Conservation (phyloP, 805 yeast genomes). For the Candida peoriensis region DNA sequence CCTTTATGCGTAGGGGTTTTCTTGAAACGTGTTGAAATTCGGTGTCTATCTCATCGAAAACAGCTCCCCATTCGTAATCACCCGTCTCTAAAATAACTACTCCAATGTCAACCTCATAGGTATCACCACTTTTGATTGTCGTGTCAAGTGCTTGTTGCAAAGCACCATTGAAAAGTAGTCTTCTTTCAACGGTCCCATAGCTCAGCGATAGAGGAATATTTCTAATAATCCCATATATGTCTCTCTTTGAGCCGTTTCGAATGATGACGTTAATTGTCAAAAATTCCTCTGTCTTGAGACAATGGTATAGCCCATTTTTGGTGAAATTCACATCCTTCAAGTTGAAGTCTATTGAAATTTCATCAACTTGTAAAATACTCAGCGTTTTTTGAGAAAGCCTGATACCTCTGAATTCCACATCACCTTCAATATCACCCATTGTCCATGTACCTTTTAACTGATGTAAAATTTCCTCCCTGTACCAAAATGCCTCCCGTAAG, state of each 20-base stretch:
- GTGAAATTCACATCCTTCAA: conserved; percentile 8
- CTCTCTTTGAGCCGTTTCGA: conserved; percentile 38
- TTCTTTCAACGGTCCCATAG: conserved; percentile 42
- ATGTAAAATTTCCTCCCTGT: conserved; percentile 58
- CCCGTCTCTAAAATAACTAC: conserved; percentile 71
- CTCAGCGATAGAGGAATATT: conserved; percentile 44
- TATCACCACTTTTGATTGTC: conserved; percentile 38
- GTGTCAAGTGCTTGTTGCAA: conserved; percentile 50
- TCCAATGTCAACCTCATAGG: conserved; percentile 42
- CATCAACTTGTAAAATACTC: conserved; percentile 44
- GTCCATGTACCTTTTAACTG: conserved; percentile 66
- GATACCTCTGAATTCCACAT: conserved; percentile 61
- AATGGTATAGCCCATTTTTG: conserved; percentile 27
- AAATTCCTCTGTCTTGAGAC: conserved; percentile 41
- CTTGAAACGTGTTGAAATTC: conserved; percentile 35
- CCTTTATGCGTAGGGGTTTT: conserved; percentile 31
- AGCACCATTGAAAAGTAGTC: conserved; percentile 67
- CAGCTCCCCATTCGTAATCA: conserved; percentile 73
- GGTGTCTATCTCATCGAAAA: conserved; percentile 41
- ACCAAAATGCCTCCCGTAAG: conserved; percentile 74
- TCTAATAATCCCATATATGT: conserved; percentile 51
- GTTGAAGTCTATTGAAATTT: conserved; percentile 37
- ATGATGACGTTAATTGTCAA: conserved; percentile 47
- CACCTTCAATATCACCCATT: conserved; percentile 43
- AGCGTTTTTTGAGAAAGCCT: conserved; percentile 60